Conservation (phyloP, 768 basidiomycete genomes). For the Suillus hirtellus region DNA sequence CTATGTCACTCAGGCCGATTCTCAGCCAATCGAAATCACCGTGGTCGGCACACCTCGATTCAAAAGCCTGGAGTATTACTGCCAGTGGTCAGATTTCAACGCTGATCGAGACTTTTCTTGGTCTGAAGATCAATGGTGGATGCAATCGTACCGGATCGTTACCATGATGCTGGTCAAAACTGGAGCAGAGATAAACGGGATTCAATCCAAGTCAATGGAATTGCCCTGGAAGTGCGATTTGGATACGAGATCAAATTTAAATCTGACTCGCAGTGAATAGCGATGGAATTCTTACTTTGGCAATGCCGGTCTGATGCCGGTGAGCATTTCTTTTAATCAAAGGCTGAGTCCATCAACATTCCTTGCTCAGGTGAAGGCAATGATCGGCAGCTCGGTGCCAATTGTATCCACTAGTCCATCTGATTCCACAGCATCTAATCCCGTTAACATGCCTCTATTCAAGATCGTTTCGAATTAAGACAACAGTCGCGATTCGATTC, state of each 20-base stretch:
- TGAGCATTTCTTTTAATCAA: neutral
- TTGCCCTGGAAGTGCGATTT: neutral
- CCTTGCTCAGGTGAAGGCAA: neutral
- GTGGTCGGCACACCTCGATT: neutral
- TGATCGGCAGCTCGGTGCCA: too few species aligned
- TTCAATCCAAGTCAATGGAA: neutral
- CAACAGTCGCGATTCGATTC: too few species aligned
- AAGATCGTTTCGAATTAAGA: too few species aligned
- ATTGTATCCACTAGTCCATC: too few species aligned
- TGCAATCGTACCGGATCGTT: neutral
- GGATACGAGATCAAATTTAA: neutral
- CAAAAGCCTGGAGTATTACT: neutral
- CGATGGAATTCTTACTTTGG: neutral
- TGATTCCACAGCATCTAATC: too few species aligned
- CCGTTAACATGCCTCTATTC: too few species aligned
- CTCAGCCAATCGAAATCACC: neutral
- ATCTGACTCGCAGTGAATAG: neutral
- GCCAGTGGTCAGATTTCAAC: neutral
- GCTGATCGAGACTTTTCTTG: neutral
- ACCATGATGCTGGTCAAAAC: neutral
- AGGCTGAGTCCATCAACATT: neutral
- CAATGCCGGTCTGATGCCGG: neutral
- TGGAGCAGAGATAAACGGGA: neutral
- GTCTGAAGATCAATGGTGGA: neutral
- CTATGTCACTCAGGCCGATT: too few species aligned